A percentile compares a stretch with the other conserved stretches of the same genome.
Conservation (phyloP, 2,329 filamentous ascomycete genomes). For the Scopulariopsis brevicaulis region DNA sequence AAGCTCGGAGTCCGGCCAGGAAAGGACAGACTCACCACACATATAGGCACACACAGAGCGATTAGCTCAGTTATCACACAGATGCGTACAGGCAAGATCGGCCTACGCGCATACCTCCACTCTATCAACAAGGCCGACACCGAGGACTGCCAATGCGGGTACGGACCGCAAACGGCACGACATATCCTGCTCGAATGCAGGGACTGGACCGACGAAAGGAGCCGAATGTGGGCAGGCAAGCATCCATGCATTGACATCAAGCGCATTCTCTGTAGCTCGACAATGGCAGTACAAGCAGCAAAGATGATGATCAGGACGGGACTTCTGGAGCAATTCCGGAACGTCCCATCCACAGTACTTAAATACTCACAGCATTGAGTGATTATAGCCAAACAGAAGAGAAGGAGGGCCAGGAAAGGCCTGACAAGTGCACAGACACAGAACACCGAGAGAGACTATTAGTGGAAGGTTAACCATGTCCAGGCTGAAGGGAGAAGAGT, state of each 20-base stretch:
- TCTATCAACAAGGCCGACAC: constrained; percentile 14
- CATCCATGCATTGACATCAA: too few species aligned
- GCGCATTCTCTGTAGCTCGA: constrained; percentile 18
- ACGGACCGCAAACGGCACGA: constrained; percentile 14
- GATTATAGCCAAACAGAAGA: too few species aligned
- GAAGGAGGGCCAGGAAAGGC: too few species aligned
- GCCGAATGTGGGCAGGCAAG: too few species aligned
- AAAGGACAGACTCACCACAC: constrained; percentile 7
- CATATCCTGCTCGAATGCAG: constrained; percentile 19
- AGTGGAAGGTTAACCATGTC: background rate
- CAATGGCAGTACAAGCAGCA: constrained; percentile 19
- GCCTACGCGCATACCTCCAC: too few species aligned
- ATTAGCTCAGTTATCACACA: constrained; percentile 15
- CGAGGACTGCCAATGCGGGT: constrained; percentile 14
- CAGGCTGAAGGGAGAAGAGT: background rate
- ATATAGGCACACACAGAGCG: constrained; percentile 8
- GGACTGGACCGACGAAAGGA: constrained; percentile 15
- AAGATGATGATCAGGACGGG: constrained; percentile 19
- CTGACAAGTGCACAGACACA: constrained; percentile 8
- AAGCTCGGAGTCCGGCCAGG: constrained; percentile 6
- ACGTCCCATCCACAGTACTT: constrained; percentile 14
- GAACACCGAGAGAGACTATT: background rate
- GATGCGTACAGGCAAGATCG: too few species aligned
- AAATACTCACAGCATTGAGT: constrained; percentile 10
- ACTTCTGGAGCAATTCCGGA: constrained; percentile 15